Conservation (phyloP, 2,329 filamentous ascomycete genomes). For the Trichoderma atrobrunneum region DNA sequence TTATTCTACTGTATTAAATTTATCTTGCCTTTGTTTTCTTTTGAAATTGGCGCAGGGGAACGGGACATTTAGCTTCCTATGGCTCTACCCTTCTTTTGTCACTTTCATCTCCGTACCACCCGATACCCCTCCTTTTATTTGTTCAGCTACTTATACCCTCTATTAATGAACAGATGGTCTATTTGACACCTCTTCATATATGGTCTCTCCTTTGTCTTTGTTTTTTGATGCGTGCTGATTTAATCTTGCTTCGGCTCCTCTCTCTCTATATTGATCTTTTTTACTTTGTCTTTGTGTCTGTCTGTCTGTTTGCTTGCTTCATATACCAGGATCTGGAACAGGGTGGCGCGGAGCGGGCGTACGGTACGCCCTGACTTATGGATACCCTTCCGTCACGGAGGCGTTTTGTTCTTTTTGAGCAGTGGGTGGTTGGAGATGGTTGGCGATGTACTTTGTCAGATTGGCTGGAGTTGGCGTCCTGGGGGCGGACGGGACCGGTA, state of each 20-base stretch:
- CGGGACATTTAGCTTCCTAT: background rate
- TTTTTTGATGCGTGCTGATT: background rate
- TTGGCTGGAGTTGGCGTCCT: background rate
- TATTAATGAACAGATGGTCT: slow-evolving; percentile 11
- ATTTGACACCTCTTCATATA: background rate
- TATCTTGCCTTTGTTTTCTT: slow-evolving; percentile 4
- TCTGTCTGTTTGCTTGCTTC: slow-evolving; percentile 13
- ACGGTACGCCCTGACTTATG: slow-evolving; percentile 15
- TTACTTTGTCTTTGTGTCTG: background rate
- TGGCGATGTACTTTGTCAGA: background rate
- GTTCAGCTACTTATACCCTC: slow-evolving; percentile 11
- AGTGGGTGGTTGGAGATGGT: background rate
- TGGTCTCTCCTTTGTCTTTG: slow-evolving; percentile 14
- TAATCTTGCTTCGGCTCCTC: background rate
- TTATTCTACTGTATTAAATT: background rate
- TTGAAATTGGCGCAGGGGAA: background rate
- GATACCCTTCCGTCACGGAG: slow-evolving; percentile 18
- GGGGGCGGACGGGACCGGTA: background rate
- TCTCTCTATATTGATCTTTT: background rate
- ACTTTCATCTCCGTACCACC: background rate
- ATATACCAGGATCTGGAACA: slow-evolving; percentile 18
- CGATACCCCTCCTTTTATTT: slow-evolving; percentile 6
- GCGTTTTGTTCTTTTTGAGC: slow-evolving; percentile 15
- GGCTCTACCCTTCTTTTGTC: background rate
- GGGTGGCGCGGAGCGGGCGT: slow-evolving; percentile 21